Conservation (phyloP, 331 rosid species). For the Erythrophleum ivorense region DNA sequence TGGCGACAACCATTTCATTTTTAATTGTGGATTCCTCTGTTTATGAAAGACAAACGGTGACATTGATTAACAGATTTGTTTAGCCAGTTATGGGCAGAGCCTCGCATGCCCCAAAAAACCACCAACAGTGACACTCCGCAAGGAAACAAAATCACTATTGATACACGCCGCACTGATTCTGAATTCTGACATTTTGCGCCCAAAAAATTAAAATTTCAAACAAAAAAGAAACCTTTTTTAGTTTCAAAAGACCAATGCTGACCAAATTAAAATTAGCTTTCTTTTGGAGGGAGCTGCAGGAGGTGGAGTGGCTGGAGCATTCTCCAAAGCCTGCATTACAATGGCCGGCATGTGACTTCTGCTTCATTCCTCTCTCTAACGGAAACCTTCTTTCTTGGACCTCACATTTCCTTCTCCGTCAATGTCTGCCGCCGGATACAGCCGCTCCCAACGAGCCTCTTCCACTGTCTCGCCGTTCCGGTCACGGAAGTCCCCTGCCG, state of each 20-base stretch:
- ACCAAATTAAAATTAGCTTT: conserved; percentile 27
- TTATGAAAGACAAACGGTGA: background rate
- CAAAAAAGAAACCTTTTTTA: background rate
- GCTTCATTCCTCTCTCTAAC: background rate
- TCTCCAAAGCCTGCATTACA: conserved; percentile 46
- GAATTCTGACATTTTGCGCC: conserved; percentile 23
- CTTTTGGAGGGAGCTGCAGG: conserved; percentile 68
- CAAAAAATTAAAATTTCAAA: conserved; percentile 6
- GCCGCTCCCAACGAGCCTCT: conserved; percentile 64
- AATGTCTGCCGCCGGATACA: conserved; percentile 49
- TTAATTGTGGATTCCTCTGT: background rate
- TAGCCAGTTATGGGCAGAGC: background rate
- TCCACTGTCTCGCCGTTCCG: conserved; percentile 65
- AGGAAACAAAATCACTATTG: background rate
- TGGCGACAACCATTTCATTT: background rate
- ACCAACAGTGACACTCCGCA: background rate
- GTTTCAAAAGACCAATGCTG: conserved; percentile 26
- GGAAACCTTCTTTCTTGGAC: background rate
- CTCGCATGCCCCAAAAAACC: background rate
- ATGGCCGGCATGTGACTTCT: conserved; percentile 67
- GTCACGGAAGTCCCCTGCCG: conserved; percentile 61
- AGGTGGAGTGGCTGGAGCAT: background rate
- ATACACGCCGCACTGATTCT: background rate
- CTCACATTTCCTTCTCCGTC: conserved; percentile 42
- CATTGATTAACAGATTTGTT: background rate